Evolutionary conservation across 768 basidiomycete species (phyloP), one percentile per base, ranked within the genome.

Genomic region (Mycena olivaceomarginata): DNA sequence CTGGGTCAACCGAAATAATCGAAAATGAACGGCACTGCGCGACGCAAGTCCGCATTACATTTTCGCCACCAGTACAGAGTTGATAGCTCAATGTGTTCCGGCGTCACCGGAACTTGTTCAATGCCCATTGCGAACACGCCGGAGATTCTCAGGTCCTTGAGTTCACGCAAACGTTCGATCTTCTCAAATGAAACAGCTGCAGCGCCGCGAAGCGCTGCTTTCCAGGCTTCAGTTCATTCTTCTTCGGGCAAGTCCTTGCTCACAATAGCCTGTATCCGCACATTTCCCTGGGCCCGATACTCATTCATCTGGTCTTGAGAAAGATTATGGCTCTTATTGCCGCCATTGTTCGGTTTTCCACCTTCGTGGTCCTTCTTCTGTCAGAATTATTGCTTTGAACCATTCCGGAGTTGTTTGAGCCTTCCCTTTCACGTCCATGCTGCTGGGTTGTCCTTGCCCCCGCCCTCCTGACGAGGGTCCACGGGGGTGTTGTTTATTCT

Each of bases 201-300:
- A 5, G 60, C 46, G 4, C 40, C 46, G n/a, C n/a, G 31, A 72
- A 20, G 4, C 62, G 59, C n/a, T 13, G 6, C 16, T 46, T 70
- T n/a, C 6, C 2, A 12, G 74, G 75, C 41, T 51, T 70, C 1
- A 76, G 31, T 6, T 37, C 11, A 20, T 71, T 76, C 41, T 76
- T 66, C 22, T 64, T 48, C 12, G 77, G 77, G 31, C 77, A n/a
- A 77, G 39, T 77, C 77, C 41, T 77, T 74, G 67, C 62, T 70
- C 67, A 77, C n/a, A 56, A 48, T 77, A 72, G 1, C 68, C 72
- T 0, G 71, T 69, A 1, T 41, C 67, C 22, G 74, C 74, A 37
- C 77, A 77, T 70, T 74, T 4, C 76, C 76, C 40, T 62, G 43
- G 7, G 70, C 76, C 4, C 72, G 76, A 40, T 72, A 70, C 57